Conservation (phyloP, 345 rosid species). For the Turritis glabra region DNA sequence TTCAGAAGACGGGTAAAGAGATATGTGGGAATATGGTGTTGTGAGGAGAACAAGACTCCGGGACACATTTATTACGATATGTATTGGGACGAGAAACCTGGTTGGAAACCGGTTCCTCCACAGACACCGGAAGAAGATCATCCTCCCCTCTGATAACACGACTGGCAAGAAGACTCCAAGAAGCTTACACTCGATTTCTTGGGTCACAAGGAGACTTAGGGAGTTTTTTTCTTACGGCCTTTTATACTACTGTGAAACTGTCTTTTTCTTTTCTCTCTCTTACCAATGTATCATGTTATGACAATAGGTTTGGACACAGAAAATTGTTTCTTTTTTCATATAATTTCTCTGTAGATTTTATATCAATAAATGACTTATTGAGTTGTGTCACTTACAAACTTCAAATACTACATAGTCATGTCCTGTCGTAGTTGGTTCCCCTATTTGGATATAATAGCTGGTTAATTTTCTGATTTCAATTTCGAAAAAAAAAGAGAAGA, state of each 20-base stretch:
- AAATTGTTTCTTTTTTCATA: not conserved
- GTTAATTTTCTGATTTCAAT: not conserved
- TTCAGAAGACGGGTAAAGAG: constrained; percentile 76
- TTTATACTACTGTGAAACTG: constrained; percentile 16
- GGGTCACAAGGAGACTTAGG: constrained; percentile 15
- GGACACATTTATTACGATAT: constrained; percentile 95
- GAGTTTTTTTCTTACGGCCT: constrained; percentile 23
- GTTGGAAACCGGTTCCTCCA: constrained; percentile 89
- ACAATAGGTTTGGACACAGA: constrained; percentile 12
- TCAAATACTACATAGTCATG: not conserved
- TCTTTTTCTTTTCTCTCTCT: not conserved
- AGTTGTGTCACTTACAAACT: not conserved
- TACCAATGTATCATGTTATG: constrained; percentile 3
- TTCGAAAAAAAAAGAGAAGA: not conserved
- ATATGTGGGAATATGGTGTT: constrained; percentile 97
- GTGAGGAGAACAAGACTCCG: constrained; percentile 67
- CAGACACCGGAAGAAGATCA: constrained; percentile 72
- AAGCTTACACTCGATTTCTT: constrained; percentile 14
- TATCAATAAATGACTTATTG: not conserved
- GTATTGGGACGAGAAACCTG: constrained; percentile 98
- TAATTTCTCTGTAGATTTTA: not conserved
- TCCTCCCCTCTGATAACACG: constrained; percentile 57
- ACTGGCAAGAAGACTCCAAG: not conserved
- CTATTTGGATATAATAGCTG: not conserved
- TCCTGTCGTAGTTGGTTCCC: no score